Conservation (phyloP, 805 yeast species). For the Hanseniaspora vineae region DNA sequence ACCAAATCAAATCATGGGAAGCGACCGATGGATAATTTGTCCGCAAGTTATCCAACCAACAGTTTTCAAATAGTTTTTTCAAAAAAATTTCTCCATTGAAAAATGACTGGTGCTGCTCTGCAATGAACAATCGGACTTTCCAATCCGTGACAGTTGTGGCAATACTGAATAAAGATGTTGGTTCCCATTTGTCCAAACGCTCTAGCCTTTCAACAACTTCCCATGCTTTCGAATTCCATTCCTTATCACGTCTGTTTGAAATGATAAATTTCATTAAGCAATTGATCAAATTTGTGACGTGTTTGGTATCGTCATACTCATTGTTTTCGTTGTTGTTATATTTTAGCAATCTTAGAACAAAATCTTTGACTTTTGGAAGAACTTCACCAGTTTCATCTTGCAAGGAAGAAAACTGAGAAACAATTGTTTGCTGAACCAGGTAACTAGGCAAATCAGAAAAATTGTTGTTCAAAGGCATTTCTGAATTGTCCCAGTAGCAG, state of each 20-base stretch:
- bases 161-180: conserved; percentile 42
- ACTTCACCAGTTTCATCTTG: conserved; percentile 51
- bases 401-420: conserved; percentile 45
- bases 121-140: conserved; percentile 18
- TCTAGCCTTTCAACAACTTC: conserved; percentile 62
- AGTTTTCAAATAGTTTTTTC: conserved; percentile 1
- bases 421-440: conserved; percentile 58
- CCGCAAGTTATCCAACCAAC: background rate
- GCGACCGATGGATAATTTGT: background rate
- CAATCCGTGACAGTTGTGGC: conserved; percentile 41
- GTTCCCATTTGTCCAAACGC: conserved; percentile 77
- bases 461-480: conserved; percentile 68
- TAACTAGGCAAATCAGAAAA: conserved; percentile 60
- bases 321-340: conserved; percentile 81
- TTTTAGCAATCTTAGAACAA: conserved; percentile 58
- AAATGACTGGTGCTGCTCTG: conserved; percentile 1
- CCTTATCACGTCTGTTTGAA: conserved; percentile 22
- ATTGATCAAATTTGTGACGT: conserved; percentile 43
- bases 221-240: conserved; percentile 35
- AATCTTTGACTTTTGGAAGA: conserved; percentile 43
- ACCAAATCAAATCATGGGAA: conserved; percentile 15
- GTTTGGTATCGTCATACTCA: conserved; percentile 59
- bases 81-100: conserved; percentile 2
- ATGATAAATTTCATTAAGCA: conserved; percentile 34
- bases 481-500: conserved; percentile 46